phyloP scores from a whole-genome alignment of 75 land plant genomes.

The Sequoia sempervirens region DNA sequence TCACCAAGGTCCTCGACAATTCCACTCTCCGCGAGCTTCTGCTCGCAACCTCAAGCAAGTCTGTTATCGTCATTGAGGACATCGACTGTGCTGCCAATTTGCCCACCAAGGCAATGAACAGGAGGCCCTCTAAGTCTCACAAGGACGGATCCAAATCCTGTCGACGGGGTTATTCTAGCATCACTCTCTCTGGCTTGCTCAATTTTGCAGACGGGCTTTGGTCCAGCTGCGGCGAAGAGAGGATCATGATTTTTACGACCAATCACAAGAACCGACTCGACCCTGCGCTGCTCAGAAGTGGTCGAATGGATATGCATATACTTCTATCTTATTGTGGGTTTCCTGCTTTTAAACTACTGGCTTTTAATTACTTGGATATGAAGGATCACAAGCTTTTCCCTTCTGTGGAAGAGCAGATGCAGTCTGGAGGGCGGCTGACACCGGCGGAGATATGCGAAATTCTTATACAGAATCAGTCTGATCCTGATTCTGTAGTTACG shows the following conservation, averaged over 20 bases:
- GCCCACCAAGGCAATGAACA: background rate
- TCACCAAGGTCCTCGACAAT: too few relatives aligned
- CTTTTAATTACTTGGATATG: too few relatives aligned
- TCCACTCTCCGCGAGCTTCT: too few relatives aligned
- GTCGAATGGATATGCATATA: too few relatives aligned
- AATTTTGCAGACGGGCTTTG: conserved; percentile 48
- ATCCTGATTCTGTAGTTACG: background rate
- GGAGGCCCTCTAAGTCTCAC: too few relatives aligned
- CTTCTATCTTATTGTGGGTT: too few relatives aligned
- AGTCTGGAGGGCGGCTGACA: conserved; percentile 26
- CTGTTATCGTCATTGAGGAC: conserved; percentile 40
- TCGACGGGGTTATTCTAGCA: conserved; percentile 11
- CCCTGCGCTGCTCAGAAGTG: conserved; percentile 11
- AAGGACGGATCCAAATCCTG: background rate
- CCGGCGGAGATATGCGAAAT: conserved; percentile 46
- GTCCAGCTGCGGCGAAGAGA: conserved; percentile 45
- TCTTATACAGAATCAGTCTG: background rate
- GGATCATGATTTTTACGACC: conserved; percentile 53
- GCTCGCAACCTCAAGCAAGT: conserved; percentile 11
- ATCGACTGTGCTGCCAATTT: conserved; percentile 23
- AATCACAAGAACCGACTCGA: conserved; percentile 43
- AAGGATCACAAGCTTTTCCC: conserved; percentile 24
- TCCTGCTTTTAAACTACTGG: too few relatives aligned
- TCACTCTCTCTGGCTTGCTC: conserved; percentile 30
- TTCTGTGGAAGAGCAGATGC: conserved; percentile 21